Conservation (phyloP, 2,329 filamentous ascomycete species). For the Fusarium nurragi region DNA sequence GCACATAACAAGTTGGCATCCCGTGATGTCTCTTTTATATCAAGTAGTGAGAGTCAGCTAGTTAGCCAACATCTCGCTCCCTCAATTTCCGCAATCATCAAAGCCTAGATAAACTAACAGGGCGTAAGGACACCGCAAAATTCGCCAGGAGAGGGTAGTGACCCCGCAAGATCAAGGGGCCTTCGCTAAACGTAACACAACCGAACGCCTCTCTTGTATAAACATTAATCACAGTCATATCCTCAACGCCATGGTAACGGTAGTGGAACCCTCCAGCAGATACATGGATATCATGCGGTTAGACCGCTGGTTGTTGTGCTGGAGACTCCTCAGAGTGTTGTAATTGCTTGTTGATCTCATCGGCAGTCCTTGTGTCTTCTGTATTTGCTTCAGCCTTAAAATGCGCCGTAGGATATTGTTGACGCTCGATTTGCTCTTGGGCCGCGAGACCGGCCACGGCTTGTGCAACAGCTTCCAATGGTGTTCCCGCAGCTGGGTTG, state of each 20-base stretch:
- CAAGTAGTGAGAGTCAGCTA: slow-evolving; percentile 3
- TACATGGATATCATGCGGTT: slow-evolving; percentile 31
- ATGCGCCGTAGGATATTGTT: slow-evolving; percentile 47
- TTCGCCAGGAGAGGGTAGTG: neutral
- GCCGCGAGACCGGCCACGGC: slow-evolving; percentile 57
- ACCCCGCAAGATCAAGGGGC: slow-evolving; percentile 3
- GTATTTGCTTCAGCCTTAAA: slow-evolving; percentile 53
- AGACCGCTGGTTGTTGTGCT: slow-evolving; percentile 34
- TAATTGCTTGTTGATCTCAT: slow-evolving; percentile 65
- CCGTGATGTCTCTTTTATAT: neutral
- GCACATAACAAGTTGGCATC: neutral
- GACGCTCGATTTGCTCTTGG: slow-evolving; percentile 53
- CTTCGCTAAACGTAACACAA: slow-evolving; percentile 14
- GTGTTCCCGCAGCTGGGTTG: slow-evolving; percentile 48
- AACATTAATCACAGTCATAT: slow-evolving; percentile 19
- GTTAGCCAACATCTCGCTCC: neutral
- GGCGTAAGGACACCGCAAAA: slow-evolving; percentile 1
- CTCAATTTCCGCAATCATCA: neutral
- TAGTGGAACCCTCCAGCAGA: slow-evolving; percentile 5
- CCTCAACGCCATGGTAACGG: slow-evolving; percentile 40
- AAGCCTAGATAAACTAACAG: slow-evolving; percentile 7
- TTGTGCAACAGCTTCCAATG: slow-evolving; percentile 62
- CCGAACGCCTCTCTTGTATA: slow-evolving; percentile 43
- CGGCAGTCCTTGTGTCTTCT: slow-evolving; percentile 58
- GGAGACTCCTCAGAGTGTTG: slow-evolving; percentile 54